These are phyloP conservation scores for Leucocoprinus leucothites DNA, from an alignment of 768 basidiomycete species.

Conservation along the genomic window DNA sequence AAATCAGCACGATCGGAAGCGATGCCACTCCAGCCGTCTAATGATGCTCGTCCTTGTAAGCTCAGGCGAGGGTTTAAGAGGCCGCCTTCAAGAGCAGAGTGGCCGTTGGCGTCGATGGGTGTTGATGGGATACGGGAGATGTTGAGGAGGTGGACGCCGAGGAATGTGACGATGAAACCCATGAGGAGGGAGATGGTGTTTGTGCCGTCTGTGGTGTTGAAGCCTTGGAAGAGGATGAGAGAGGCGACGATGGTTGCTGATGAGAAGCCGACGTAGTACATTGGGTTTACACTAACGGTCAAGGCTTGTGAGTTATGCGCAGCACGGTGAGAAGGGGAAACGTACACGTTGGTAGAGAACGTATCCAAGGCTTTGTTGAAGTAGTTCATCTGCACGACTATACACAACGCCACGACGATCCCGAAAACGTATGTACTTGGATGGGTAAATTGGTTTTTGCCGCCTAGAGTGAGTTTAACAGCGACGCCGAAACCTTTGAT, in stretches of 20 bases:
- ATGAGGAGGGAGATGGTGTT: constrained; percentile 86
- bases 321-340: constrained; percentile 16
- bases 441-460: constrained; percentile 93
- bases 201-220: constrained; percentile 81
- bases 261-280: constrained; percentile 97
- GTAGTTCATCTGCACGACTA: constrained; percentile 92
- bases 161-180: constrained; percentile 91
- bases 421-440: constrained; percentile 97
- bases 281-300: constrained; percentile 79
- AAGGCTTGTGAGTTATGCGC: neutral
- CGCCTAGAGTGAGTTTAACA: constrained; percentile 87
- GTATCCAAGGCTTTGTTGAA: constrained; percentile 98
- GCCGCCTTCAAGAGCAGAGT: constrained; percentile 60
- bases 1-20: constrained; percentile 18
- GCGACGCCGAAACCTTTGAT: constrained; percentile 98
- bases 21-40: constrained; percentile 69
- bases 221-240: constrained; percentile 94
- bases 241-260: constrained; percentile 91
- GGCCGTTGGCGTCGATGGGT: constrained; percentile 34
- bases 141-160: constrained; percentile 95
- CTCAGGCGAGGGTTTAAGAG: constrained; percentile 78
- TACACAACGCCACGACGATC: constrained; percentile 76
- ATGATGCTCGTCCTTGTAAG: constrained; percentile 74
- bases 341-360: constrained; percentile 97
- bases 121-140: constrained; percentile 60